phyloP scores from a whole-genome alignment of 371 early-diverging fungal species.

The Blyttiomyces sp. region DNA sequence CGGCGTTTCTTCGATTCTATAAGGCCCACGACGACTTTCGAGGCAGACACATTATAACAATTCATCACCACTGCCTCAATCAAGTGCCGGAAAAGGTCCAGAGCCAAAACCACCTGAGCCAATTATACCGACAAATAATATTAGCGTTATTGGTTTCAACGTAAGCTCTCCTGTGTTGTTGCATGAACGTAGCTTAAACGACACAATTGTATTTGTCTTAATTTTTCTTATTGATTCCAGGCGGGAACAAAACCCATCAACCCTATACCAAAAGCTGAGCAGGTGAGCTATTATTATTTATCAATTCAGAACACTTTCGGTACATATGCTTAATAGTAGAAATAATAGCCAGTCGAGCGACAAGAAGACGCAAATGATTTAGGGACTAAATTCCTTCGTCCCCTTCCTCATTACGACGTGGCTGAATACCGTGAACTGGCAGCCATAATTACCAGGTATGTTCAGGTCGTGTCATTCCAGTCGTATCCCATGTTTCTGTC shows the following conservation, averaged over 20 bases:
- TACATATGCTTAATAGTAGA: too few relatives aligned
- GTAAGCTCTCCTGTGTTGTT: too few relatives aligned
- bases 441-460: constrained; percentile 38
- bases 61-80: not conserved
- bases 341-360: not conserved
- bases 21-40: not conserved
- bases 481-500: too few relatives aligned
- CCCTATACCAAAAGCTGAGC: too few relatives aligned
- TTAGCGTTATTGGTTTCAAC: too few relatives aligned
- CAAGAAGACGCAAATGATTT: not conserved
- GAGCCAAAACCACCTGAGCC: not conserved
- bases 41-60: too few relatives aligned
- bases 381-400: constrained; percentile 38
- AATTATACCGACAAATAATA: not conserved
- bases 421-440: constrained; percentile 47
- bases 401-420: constrained; percentile 36
- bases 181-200: too few relatives aligned
- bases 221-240: not conserved
- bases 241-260: not conserved
- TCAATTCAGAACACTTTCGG: too few relatives aligned
- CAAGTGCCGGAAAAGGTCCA: not conserved
- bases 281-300: too few relatives aligned
- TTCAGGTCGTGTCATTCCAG: too few relatives aligned
- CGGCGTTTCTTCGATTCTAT: too few relatives aligned
- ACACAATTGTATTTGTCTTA: not conserved